These are phyloP conservation scores for Volvox reticuliferus DNA, from an alignment of 139 green algal genomes.

Conservation along the genomic window DNA sequence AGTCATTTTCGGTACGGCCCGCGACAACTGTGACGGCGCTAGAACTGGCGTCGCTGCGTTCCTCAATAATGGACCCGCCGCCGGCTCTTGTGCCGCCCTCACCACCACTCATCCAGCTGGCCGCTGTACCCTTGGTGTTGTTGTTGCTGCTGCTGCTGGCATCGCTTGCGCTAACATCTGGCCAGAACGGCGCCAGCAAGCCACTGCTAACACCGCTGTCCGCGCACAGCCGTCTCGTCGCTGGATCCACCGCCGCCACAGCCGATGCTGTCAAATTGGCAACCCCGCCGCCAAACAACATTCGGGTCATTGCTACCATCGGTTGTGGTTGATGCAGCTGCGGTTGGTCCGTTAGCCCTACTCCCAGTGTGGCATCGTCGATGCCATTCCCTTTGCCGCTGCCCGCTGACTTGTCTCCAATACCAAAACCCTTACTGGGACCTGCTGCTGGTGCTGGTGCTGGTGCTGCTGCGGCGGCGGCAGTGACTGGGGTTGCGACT, in stretches of 20 bases:
- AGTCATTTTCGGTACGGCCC: neutral
- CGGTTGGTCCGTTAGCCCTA: too few relatives aligned
- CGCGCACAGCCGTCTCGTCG: neutral
- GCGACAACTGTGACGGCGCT: neutral
- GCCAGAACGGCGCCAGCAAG: neutral
- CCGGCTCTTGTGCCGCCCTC: neutral
- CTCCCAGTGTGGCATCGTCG: too few relatives aligned
- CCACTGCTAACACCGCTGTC: slow-evolving; percentile 13
- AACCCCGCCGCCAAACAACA: too few relatives aligned
- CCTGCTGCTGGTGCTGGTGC: neutral
- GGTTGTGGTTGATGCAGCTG: too few relatives aligned
- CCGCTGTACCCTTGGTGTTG: neutral
- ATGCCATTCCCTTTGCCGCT: too few relatives aligned
- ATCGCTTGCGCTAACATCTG: neutral
- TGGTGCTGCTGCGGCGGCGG: neutral
- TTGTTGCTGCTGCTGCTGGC: neutral
- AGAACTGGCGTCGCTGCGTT: neutral
- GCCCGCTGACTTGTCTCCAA: too few relatives aligned
- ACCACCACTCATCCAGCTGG: neutral
- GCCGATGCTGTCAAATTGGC: neutral
- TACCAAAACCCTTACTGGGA: too few relatives aligned
- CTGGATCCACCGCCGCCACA: neutral
- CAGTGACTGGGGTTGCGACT: neutral
- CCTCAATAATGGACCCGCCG: neutral
- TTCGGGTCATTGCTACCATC: too few relatives aligned